Base-by-base conservation (phyloP, 495 filamentous ascomycete genomes). In the Daldinia childiae region DNA sequence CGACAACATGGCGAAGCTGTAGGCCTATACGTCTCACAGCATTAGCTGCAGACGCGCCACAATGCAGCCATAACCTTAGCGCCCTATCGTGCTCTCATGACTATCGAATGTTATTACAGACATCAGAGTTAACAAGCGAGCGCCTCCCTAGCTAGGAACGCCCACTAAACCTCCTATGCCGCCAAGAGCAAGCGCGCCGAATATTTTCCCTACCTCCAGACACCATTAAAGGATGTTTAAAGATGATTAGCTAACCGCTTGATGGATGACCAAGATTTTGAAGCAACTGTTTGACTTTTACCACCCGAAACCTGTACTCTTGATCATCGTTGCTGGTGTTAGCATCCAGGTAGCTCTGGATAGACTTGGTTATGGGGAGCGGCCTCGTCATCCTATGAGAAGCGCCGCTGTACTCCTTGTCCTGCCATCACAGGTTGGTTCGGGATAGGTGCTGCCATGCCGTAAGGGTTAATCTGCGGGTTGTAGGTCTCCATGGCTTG, bases 381-480 rank as follows among this genome's bases (percentile, higher is more conserved):
- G 62, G 45, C 64, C 57, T 58, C 27, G 2, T 72, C 65, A 68
- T 64, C 51, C 79, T 84, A 83, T 72, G 80, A 82, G 69, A 84
- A 88, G 62, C 86, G 83, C 61, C 87, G 81, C 69, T 82, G 78
- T n/a, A 84, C 80, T 32, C 76, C 78, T 56, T 86, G 85, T 55
- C 84, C 85, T 15, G 84, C 83, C 83, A 88, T 86, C 29, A 88
- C 82, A 36, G 84, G 81, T 66, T 87, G 87, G 56, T 78, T 79
- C 9, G 80, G 80, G 69, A 90, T 87, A 1, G 79, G 78, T 2
- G 73, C 79, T 7, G 83, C 86, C 86, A 92, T 90, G n/a, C 87
- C 89, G 74, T 93, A 93, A 0, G 91, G 89, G 71, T 92, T 90
- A 56, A 90, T 86, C 62, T 90, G 87, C 1, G 84, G 83, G 71